Evolutionary conservation across 805 yeast genomes (phyloP).

Genomic region (Saccharomycopsis fodiens): DNA sequence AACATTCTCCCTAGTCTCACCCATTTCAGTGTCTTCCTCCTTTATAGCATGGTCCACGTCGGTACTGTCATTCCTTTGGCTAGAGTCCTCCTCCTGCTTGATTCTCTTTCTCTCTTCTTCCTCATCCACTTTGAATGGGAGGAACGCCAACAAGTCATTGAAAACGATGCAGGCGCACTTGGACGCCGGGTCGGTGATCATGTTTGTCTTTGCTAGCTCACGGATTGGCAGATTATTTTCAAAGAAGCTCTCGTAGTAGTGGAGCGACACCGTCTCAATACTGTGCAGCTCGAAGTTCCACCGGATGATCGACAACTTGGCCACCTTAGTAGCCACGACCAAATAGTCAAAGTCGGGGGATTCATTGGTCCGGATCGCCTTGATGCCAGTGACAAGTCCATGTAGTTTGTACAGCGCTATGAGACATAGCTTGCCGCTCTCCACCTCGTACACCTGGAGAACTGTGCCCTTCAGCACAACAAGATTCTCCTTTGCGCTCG

Average conservation of each 20-base stretch:
- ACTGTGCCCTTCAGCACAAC: slow-evolving; percentile 45
- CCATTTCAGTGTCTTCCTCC: slow-evolving; percentile 6
- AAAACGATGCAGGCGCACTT: slow-evolving; percentile 51
- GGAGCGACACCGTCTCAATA: slow-evolving; percentile 71
- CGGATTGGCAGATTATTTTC: slow-evolving; percentile 34
- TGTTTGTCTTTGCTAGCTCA: slow-evolving; percentile 32
- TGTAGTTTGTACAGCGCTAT: slow-evolving; percentile 41
- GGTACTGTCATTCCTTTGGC: slow-evolving; percentile 9
- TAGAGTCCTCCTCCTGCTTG: slow-evolving; percentile 27
- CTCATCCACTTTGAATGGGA: slow-evolving; percentile 50
- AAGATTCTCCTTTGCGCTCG: slow-evolving; percentile 34
- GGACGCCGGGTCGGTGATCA: slow-evolving; percentile 56
- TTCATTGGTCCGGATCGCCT: slow-evolving; percentile 12
- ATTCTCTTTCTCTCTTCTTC: slow-evolving; percentile 51
- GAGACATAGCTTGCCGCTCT: slow-evolving; percentile 24
- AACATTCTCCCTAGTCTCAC: slow-evolving; percentile 16
- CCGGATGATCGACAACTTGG: slow-evolving; percentile 67
- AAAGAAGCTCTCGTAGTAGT: slow-evolving; percentile 73
- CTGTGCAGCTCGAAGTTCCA: slow-evolving; percentile 54
- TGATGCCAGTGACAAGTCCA: slow-evolving; percentile 37
- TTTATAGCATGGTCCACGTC: slow-evolving; percentile 1
- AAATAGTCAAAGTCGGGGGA: slow-evolving; percentile 40
- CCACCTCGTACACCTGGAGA: slow-evolving; percentile 38
- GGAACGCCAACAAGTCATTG: slow-evolving; percentile 61
- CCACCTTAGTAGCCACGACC: slow-evolving; percentile 58